These are phyloP conservation scores for Volvox africanus DNA, from an alignment of 139 green algal species.

Conservation along the genomic window DNA sequence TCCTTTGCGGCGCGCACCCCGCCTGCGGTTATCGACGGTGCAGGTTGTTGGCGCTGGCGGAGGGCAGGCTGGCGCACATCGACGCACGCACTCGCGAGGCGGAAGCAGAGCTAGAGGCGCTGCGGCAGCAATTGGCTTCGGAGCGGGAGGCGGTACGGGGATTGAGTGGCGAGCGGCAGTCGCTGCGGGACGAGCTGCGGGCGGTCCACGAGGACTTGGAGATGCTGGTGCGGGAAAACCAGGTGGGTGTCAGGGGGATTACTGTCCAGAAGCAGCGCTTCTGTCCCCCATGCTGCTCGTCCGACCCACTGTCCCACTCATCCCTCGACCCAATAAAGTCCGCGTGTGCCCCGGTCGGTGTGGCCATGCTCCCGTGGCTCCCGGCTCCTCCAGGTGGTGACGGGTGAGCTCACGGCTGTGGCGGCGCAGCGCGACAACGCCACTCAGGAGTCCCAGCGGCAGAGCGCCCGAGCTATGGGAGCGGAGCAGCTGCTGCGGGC, in stretches of 20 bases:
- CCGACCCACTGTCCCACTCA: too few relatives aligned
- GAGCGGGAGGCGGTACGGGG: slow-evolving; percentile 48
- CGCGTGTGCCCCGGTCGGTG: too few relatives aligned
- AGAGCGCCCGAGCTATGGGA: slow-evolving; percentile 22
- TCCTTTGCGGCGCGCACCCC: not conserved
- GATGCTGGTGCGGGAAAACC: slow-evolving; percentile 79
- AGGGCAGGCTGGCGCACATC: slow-evolving; percentile 64
- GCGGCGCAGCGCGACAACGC: slow-evolving; percentile 32
- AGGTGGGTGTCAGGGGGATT: slow-evolving; percentile 53
- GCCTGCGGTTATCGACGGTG: not conserved
- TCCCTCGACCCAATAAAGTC: too few relatives aligned
- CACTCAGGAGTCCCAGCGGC: slow-evolving; percentile 47
- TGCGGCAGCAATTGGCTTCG: slow-evolving; percentile 57
- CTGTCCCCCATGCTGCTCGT: too few relatives aligned
- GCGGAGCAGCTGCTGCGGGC: slow-evolving; percentile 67
- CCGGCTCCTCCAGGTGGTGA: slow-evolving; percentile 55
- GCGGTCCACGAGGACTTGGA: slow-evolving; percentile 76
- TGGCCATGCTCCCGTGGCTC: not conserved
- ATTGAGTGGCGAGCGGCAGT: slow-evolving; percentile 46
- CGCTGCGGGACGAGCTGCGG: slow-evolving; percentile 65
- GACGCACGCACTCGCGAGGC: slow-evolving; percentile 53
- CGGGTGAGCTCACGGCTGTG: slow-evolving; percentile 61
- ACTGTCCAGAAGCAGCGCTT: too few relatives aligned
- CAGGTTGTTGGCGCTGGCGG: slow-evolving; percentile 66
- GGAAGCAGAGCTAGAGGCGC: slow-evolving; percentile 32